phyloP scores from a whole-genome alignment of 139 green algal species.

The Chlorella sp. region DNA sequence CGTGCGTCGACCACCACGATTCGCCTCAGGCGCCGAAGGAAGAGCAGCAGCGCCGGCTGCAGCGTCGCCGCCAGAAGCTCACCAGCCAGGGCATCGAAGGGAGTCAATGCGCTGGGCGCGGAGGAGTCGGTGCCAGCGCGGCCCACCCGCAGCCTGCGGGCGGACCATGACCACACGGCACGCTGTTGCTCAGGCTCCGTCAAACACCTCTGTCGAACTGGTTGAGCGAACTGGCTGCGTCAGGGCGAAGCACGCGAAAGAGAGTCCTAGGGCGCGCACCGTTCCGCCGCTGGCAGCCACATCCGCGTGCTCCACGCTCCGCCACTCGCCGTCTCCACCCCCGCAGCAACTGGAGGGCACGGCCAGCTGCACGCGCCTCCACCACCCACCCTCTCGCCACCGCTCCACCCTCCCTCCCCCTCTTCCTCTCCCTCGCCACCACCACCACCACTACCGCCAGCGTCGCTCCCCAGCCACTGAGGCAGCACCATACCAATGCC shows the following conservation, averaged over 20 bases:
- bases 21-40: constrained; percentile 13
- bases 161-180: no score
- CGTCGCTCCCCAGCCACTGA: not conserved
- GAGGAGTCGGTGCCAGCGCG: not conserved
- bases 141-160: not conserved
- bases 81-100: no score
- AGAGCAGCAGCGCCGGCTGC: constrained; percentile 15
- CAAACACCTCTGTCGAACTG: not conserved
- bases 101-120: not conserved
- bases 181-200: no score
- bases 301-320: constrained; percentile 8
- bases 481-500: constrained; percentile 33
- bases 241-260: no score
- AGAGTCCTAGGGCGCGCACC: not conserved
- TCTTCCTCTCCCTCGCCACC: not conserved
- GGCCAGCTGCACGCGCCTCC: not conserved
- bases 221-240: not conserved
- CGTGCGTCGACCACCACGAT: not conserved
- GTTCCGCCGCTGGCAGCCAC: constrained; percentile 7
- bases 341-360: not conserved
- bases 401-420: not conserved
- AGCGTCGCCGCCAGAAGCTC: constrained; percentile 6
- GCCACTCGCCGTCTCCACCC: no score
- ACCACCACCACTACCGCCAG: not conserved
- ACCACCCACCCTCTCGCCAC: not conserved